Evolutionary conservation across 2,329 filamentous ascomycete genomes (phyloP).

Genomic region (Epichloe brachyelytri): DNA sequence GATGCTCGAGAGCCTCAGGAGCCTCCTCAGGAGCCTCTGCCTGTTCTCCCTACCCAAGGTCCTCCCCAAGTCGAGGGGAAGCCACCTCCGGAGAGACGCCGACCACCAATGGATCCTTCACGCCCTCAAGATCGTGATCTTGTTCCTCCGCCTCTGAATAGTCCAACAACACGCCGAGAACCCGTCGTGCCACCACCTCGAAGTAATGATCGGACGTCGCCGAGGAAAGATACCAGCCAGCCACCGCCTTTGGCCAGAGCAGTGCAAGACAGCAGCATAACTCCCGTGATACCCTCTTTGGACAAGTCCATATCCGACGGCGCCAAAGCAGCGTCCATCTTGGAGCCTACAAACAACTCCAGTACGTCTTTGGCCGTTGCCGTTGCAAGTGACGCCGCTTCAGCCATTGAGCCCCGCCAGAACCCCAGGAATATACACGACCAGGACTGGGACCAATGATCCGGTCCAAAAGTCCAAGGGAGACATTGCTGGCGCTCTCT

Average conservation of each 20-base stretch:
- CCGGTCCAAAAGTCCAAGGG: slow-evolving; percentile 60
- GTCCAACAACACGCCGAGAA: slow-evolving; percentile 32
- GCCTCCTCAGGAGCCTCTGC: slow-evolving; percentile 6
- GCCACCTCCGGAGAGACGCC: slow-evolving; percentile 47
- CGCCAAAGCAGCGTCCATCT: slow-evolving; percentile 3
- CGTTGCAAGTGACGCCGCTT: slow-evolving; percentile 15
- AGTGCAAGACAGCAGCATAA: slow-evolving; percentile 14
- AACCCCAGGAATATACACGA: slow-evolving; percentile 30
- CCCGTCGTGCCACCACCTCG: slow-evolving; percentile 35
- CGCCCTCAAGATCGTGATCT: slow-evolving; percentile 41
- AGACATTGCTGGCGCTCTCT: slow-evolving; percentile 64
- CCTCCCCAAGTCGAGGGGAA: slow-evolving; percentile 21
- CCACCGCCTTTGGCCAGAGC: neutral
- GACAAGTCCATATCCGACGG: slow-evolving; percentile 6
- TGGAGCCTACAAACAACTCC: slow-evolving; percentile 8
- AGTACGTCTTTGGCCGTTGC: slow-evolving; percentile 13
- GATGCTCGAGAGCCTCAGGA: slow-evolving; percentile 11
- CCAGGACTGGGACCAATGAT: slow-evolving; percentile 87
- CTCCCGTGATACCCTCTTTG: slow-evolving; percentile 12
- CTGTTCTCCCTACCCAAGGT: neutral
- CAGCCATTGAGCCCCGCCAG: slow-evolving; percentile 12
- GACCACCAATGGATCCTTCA: slow-evolving; percentile 52
- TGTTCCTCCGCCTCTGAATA: slow-evolving; percentile 46
- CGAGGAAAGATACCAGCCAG: slow-evolving; percentile 28
- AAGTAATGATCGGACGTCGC: slow-evolving; percentile 34